Evolutionary conservation across 192 early-diverging fungal species (phyloP).

Genomic region (Linnemannia exigua): DNA sequence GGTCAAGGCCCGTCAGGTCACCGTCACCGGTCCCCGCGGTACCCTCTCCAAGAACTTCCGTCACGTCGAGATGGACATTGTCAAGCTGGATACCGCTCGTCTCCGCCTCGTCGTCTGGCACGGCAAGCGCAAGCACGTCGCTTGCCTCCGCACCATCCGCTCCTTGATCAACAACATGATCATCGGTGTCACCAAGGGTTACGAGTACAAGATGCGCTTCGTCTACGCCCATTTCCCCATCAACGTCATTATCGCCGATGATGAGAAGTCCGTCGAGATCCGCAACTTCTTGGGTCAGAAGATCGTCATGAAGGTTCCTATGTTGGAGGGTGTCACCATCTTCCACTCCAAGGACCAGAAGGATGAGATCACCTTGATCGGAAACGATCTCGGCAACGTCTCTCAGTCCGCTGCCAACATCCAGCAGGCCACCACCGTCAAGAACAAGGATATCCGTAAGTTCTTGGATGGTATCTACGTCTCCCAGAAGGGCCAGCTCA

Average conservation of each 20-base stretch:
- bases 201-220: slow-evolving; percentile 99
- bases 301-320: slow-evolving; percentile 85
- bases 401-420: slow-evolving; percentile 97
- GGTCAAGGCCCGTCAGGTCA: slow-evolving; percentile 91
- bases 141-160: slow-evolving; percentile 97
- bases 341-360: slow-evolving; percentile 86
- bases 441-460: slow-evolving; percentile 99
- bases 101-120: slow-evolving; percentile 94
- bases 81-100: slow-evolving; percentile 75
- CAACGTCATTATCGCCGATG: slow-evolving; percentile 89
- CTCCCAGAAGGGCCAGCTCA: slow-evolving; percentile 82
- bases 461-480: slow-evolving; percentile 99
- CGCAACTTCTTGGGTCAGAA: slow-evolving; percentile 99
- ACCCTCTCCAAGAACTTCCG: slow-evolving; percentile 89
- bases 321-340: slow-evolving; percentile 89
- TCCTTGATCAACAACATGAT: slow-evolving; percentile 98
- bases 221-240: slow-evolving; percentile 99
- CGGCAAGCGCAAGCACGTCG: slow-evolving; percentile 97
- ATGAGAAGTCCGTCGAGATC: slow-evolving; percentile 89
- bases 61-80: slow-evolving; percentile 95
- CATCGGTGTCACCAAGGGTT: slow-evolving; percentile 98
- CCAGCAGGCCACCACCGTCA: slow-evolving; percentile 93
- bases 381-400: slow-evolving; percentile 95
- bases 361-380: slow-evolving; percentile 95
- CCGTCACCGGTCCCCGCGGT: slow-evolving; percentile 94